Base-by-base conservation (phyloP, 129 eudicot species). In the Calendula officinalis region DNA sequence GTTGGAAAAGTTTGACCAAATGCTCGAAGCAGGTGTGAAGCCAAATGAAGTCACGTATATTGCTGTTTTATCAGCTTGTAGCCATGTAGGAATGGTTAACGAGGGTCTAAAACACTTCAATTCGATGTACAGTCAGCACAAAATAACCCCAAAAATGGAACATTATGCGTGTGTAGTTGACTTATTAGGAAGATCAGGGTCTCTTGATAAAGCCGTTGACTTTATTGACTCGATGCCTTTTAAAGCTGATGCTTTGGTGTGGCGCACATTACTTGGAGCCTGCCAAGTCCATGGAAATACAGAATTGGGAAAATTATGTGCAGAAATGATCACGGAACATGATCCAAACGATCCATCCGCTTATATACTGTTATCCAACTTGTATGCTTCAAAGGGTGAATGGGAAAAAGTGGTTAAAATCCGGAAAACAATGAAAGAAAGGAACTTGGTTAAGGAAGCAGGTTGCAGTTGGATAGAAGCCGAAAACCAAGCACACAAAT, bases 401-500 rank as follows among this genome's bases (percentile, higher is more conserved):
- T 85, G 85, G 85, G 88, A 85, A 35, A 27, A 70, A 3, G 96
- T 75, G n/a, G 81, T 73, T 13, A 50, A 76, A 52, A 75, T 83
- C 32, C 71, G 96, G 46, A 85, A 75, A 66, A 75, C 57, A 53
- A 85, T 89, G 94, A 85, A 80, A 73, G 82, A 82, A 66, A 80
- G 75, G 56, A 83, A 64, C 14, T 54, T 89, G 80, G 64, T 72
- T 13, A 89, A 89, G 75, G 96, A 89, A 75, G 94, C 90, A 8
- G 96, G 94, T 1, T 82, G 87, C 64, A 89, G 96, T 67, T 89
- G 96, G 96, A 81, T 85, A 33, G 96, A 89, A 66, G 61, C 73
- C 6, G 85, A 64, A 36, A 85, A 80, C 48, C 75, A 32, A 46
- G 75, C 85, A 10, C 90, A 85, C 71, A 85, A 76, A 70, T 85